Conservation (phyloP, 1,284 basidiomycete genomes). For the Anthracocystis setariae region DNA sequence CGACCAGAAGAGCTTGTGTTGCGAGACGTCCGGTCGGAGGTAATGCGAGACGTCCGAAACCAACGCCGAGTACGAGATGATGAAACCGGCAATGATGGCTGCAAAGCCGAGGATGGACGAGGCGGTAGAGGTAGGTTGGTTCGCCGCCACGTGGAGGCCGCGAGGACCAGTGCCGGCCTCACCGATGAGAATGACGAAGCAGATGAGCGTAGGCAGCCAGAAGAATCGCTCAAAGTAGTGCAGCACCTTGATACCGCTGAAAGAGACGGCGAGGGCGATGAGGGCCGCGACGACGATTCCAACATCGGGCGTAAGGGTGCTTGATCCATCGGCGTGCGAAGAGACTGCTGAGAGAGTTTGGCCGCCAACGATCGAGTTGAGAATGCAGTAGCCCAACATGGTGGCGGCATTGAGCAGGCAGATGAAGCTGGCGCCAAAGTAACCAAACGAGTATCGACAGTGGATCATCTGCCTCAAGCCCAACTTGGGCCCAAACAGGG, state of each 20-base stretch:
- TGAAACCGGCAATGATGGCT: conserved; percentile 73
- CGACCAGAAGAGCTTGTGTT: conserved; percentile 72
- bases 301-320: conserved; percentile 71
- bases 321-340: conserved; percentile 29
- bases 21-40: conserved; percentile 70
- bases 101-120: conserved; percentile 73
- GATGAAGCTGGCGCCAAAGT: conserved; percentile 73
- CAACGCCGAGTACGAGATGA: conserved; percentile 70
- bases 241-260: conserved; percentile 81
- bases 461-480: conserved; percentile 75
- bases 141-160: conserved; percentile 70
- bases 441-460: conserved; percentile 73
- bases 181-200: conserved; percentile 73
- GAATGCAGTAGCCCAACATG: conserved; percentile 69
- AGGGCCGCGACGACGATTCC: conserved; percentile 87
- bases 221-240: conserved; percentile 76
- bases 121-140: conserved; percentile 70
- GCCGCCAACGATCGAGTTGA: conserved; percentile 73
- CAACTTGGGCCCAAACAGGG: conserved; percentile 73
- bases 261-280: conserved; percentile 81
- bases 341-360: conserved; percentile 69
- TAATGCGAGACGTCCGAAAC: conserved; percentile 67
- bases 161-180: conserved; percentile 73
- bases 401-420: conserved; percentile 69
- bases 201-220: conserved; percentile 81